These are phyloP conservation scores for Grosmannia huntii DNA, from an alignment of 2,329 filamentous ascomycete genomes.

Conservation along the genomic window DNA sequence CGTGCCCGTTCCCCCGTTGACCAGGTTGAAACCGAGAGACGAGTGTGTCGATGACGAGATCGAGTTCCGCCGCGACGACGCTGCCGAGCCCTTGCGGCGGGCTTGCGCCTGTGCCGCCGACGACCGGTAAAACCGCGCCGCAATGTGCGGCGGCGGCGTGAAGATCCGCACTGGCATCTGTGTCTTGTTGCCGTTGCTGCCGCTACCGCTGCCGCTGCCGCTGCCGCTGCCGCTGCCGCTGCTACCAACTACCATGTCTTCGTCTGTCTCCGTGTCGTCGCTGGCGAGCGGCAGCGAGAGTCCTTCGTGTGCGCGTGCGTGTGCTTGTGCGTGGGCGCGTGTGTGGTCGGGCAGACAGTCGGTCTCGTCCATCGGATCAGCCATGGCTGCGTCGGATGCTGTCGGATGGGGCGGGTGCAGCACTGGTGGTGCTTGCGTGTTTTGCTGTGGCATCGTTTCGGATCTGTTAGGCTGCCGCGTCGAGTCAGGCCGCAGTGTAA, in stretches of 20 bases:
- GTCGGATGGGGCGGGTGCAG: neutral
- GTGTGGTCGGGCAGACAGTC: neutral
- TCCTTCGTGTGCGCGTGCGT: neutral
- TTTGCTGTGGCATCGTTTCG: constrained; percentile 5
- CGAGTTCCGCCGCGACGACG: constrained; percentile 68
- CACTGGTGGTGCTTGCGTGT: neutral
- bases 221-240: too few species aligned
- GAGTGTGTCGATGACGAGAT: constrained; percentile 62
- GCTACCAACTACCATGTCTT: neutral
- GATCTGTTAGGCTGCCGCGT: neutral
- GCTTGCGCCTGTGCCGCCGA: constrained; percentile 20
- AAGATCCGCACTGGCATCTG: constrained; percentile 22
- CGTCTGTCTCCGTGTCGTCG: constrained; percentile 8
- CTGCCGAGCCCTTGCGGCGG: constrained; percentile 63
- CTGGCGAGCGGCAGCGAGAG: neutral
- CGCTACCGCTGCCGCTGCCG: too few species aligned
- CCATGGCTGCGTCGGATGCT: neutral
- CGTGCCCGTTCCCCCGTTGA: constrained; percentile 15
- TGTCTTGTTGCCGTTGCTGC: too few species aligned
- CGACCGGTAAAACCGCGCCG: constrained; percentile 64
- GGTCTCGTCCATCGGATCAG: constrained; percentile 4
- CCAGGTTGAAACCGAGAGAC: constrained; percentile 43
- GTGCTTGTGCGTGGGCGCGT: neutral
- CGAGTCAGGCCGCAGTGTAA: neutral
- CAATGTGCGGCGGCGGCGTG: constrained; percentile 62